These are phyloP conservation scores for Saccharomycopsis phalli DNA, from an alignment of 1,139 yeast species.

Conservation along the genomic window DNA sequence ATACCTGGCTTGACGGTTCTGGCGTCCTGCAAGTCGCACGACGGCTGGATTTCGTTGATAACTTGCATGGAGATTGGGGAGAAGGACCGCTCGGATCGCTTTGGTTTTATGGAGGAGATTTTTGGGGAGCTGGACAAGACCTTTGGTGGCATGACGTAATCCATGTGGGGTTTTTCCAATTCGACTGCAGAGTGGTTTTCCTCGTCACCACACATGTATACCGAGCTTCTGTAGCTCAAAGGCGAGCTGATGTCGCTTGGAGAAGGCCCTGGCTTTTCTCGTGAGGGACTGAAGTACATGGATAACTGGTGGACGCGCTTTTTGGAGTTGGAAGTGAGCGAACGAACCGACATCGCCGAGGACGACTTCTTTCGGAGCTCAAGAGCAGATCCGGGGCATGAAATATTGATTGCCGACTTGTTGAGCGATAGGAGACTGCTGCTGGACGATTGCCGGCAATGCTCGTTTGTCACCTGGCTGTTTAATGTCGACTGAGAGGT, in stretches of 20 bases:
- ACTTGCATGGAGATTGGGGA: not conserved
- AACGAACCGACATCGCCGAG: constrained; percentile 6
- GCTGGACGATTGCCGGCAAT: constrained; percentile 11
- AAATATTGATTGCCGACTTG: constrained; percentile 16
- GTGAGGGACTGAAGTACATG: constrained; percentile 7
- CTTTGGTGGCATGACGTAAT: too few relatives aligned
- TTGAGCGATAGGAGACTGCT: constrained; percentile 18
- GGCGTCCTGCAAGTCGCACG: not conserved
- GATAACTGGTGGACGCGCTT: constrained; percentile 15
- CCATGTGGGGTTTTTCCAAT: not conserved
- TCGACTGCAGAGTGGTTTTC: not conserved
- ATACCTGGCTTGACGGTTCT: too few relatives aligned
- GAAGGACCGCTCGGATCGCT: not conserved
- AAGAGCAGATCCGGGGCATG: not conserved
- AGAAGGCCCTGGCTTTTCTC: not conserved
- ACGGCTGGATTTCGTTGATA: not conserved
- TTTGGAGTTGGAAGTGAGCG: constrained; percentile 8
- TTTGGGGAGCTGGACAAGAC: too few relatives aligned
- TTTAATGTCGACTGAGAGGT: not conserved
- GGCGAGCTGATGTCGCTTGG: constrained; percentile 13
- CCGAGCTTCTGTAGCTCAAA: constrained; percentile 10
- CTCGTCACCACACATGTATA: constrained; percentile 3
- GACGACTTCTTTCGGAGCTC: constrained; percentile 10
- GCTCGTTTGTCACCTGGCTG: not conserved
- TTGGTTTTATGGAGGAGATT: too few relatives aligned